phyloP scores from a whole-genome alignment of 2,329 filamentous ascomycete genomes.

The Metarhizium sp. region DNA sequence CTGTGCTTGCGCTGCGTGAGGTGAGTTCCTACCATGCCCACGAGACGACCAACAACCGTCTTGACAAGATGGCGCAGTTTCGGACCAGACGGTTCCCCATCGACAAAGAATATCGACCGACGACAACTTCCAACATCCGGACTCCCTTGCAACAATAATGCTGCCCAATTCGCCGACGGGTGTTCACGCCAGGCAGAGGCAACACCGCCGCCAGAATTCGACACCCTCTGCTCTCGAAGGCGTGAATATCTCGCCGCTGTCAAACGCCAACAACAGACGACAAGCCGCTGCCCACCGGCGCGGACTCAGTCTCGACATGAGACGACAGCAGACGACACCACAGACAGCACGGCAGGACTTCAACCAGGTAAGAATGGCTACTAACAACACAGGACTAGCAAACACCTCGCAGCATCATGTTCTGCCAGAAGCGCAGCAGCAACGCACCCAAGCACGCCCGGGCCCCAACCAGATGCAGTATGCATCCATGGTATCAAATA shows the following conservation, averaged over 20 bases:
- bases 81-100: slow-evolving; percentile 39
- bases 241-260: slow-evolving; percentile 58
- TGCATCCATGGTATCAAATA: slow-evolving; percentile 21
- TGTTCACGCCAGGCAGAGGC: slow-evolving; percentile 50
- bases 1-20: slow-evolving; percentile 79
- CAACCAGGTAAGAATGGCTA: slow-evolving; percentile 40
- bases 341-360: slow-evolving; percentile 22
- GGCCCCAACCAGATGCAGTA: slow-evolving; percentile 33
- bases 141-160: slow-evolving; percentile 65
- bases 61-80: slow-evolving; percentile 20
- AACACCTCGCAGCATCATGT: slow-evolving; percentile 56
- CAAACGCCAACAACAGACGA: slow-evolving; percentile 36
- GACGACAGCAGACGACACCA: slow-evolving; percentile 40
- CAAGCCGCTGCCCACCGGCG: slow-evolving; percentile 55
- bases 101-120: slow-evolving; percentile 39
- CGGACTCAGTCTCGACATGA: slow-evolving; percentile 75
- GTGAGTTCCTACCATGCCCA: slow-evolving; percentile 32
- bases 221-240: slow-evolving; percentile 71
- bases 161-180: slow-evolving; percentile 66
- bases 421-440: slow-evolving; percentile 86
- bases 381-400: slow-evolving; percentile 48
- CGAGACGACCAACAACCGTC: neutral
- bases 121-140: slow-evolving; percentile 45
- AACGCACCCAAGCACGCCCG: slow-evolving; percentile 68
- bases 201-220: slow-evolving; percentile 79